phyloP scores from a whole-genome alignment of 306 rosid genomes.

The Macrotyloma uniflorum region DNA sequence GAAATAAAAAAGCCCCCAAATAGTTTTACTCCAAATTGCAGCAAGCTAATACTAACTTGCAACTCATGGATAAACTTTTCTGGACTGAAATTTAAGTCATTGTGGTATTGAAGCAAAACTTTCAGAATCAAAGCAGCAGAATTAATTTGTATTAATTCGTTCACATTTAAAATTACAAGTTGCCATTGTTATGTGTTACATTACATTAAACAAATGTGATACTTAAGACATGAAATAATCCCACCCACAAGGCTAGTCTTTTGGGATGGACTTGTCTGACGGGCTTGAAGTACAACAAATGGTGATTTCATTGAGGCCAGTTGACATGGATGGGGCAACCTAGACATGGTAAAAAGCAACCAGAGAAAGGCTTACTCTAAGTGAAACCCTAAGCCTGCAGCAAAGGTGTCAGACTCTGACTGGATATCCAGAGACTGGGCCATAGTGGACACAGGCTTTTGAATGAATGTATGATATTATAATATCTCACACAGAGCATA shows the following conservation, averaged over 20 bases:
- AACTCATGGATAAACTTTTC: not conserved
- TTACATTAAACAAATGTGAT: constrained; percentile 12
- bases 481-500: not conserved
- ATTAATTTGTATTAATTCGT: constrained; percentile 7
- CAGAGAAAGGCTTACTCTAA: not conserved
- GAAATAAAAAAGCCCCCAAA: not conserved
- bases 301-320: constrained; percentile 3
- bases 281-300: constrained; percentile 11
- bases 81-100: constrained; percentile 15
- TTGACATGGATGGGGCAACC: not conserved
- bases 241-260: not conserved
- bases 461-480: not conserved
- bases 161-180: constrained; percentile 23
- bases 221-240: not conserved
- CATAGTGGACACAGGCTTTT: not conserved
- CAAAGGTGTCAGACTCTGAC: not conserved
- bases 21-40: constrained; percentile 29
- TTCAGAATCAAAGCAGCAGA: not conserved
- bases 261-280: not conserved
- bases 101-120: constrained; percentile 27
- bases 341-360: not conserved
- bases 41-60: constrained; percentile 15
- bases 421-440: constrained; percentile 9
- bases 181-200: not conserved
- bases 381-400: constrained; percentile 18